Evolutionary conservation across 1,284 basidiomycete genomes (phyloP), one percentile per base, ranked within the genome.

Genomic region (Porogramme epimiltina): DNA sequence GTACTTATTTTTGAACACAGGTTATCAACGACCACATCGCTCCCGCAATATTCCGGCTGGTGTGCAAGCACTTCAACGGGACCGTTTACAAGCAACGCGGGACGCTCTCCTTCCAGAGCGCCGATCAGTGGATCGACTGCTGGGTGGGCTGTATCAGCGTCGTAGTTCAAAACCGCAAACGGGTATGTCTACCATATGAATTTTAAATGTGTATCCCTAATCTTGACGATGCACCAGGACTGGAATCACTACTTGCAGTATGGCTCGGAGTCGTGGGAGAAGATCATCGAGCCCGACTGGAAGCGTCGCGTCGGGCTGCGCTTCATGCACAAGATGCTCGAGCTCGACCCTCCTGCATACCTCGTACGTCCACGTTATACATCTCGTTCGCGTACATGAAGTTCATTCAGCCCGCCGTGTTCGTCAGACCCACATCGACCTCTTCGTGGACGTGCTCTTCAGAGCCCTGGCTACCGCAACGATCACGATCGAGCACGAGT

Each of bases 101-200:
- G 3, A 72, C 73, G 18, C 61, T 62, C 16, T 65, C 60, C 16
- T 58, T 63, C 47, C 59, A 52, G 40, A 68, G 66, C 50, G 69
- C 70, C 58, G 80, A 84, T 56, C 65, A 73, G 34, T 83, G 91
- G 70, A 78, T 93, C 19, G 82, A 86, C 55, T 88, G 85, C 62
- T 95, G 91, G 91, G 77, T 89, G 3, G 83, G 85, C 8, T 93
- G 89, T 61, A 84, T 81, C 0, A 77, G 79, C 33, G 79, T 91
- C 20, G 65, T 89, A 11, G 82, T 91, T 9, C 79, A 83, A 49
- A 84, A 86, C 54, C 74, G 75, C 11, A 68, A 75, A 15, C 51
- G 56, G 56, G 58, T 62, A 26, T 24, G 47, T 52, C 10, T 10
- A n/a, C 6, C 10, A n/a, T 15, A 19, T 4, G n/a, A 22, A 8